Conservation (phyloP, 352 stramenopile genomes). For the Globisporangium spinosum region DNA sequence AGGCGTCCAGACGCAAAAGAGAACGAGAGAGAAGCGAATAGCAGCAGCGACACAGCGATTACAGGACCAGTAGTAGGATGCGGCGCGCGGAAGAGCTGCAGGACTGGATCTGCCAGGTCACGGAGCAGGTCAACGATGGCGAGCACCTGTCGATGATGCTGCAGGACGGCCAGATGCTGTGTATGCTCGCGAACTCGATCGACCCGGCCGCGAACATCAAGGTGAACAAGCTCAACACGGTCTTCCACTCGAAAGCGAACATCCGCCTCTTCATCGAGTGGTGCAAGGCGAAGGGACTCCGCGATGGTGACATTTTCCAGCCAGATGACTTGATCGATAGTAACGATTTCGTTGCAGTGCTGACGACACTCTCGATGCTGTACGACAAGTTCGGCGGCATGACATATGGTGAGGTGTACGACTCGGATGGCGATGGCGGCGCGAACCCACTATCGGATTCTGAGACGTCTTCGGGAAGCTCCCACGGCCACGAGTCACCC, state of each 20-base stretch:
- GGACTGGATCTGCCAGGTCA: slow-evolving; percentile 83
- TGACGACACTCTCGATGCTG: slow-evolving; percentile 79
- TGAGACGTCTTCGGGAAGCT: slow-evolving; percentile 62
- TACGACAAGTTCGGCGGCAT: slow-evolving; percentile 79
- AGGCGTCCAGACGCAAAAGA: not conserved
- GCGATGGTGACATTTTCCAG: slow-evolving; percentile 73
- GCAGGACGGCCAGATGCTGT: slow-evolving; percentile 84
- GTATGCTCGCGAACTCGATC: slow-evolving; percentile 79
- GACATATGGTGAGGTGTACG: slow-evolving; percentile 46
- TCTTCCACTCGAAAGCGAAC: slow-evolving; percentile 87
- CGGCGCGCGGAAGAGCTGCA: slow-evolving; percentile 78
- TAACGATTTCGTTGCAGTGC: slow-evolving; percentile 54
- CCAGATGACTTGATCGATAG: slow-evolving; percentile 73
- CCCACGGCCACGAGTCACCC: slow-evolving; percentile 38
- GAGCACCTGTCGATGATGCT: slow-evolving; percentile 82
- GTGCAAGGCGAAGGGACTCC: slow-evolving; percentile 65
- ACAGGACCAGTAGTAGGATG: slow-evolving; percentile 23
- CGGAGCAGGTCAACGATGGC: slow-evolving; percentile 58
- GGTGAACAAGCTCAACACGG: slow-evolving; percentile 86
- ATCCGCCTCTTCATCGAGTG: slow-evolving; percentile 80
- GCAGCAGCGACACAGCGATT: not conserved
- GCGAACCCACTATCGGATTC: slow-evolving; percentile 66
- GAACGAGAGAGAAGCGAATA: not conserved
- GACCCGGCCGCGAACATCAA: slow-evolving; percentile 72
- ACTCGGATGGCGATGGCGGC: slow-evolving; percentile 32